These are phyloP conservation scores for Blepharisma stoltei DNA, from an alignment of 73 alveolate species.

Conservation along the genomic window DNA sequence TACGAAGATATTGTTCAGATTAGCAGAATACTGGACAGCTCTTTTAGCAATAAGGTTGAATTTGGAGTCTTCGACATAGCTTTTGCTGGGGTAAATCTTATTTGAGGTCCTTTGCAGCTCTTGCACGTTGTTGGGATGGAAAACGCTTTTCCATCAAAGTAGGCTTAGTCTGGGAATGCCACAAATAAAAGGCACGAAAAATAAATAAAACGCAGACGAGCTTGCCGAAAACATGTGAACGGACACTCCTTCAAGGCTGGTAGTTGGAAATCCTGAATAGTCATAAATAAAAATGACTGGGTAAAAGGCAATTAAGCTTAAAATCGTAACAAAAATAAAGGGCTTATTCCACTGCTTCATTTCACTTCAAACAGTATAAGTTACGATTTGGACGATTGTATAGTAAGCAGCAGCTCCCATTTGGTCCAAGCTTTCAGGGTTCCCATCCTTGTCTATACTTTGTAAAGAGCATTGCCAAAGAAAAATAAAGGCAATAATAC, in stretches of 20 bases:
- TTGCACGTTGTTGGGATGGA: not conserved
- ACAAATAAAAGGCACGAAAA: not conserved
- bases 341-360: not conserved
- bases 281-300: conserved; percentile 1
- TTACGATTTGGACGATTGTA: not conserved
- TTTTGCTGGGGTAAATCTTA: not conserved
- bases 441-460: not conserved
- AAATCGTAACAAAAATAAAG: not conserved
- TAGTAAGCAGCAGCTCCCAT: not conserved
- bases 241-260: not conserved
- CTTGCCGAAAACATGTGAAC: not conserved
- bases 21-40: not conserved
- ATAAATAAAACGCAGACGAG: not conserved
- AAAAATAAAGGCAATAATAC: conserved; percentile 14
- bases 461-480: not conserved
- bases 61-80: not conserved
- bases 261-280: not conserved
- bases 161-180: not conserved
- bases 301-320: not conserved
- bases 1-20: not conserved
- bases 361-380: not conserved
- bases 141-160: not conserved
- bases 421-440: not conserved
- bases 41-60: not conserved
- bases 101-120: not conserved